phyloP scores from a whole-genome alignment of 352 stramenopile species.

The Halophytophthora polymorphica region DNA sequence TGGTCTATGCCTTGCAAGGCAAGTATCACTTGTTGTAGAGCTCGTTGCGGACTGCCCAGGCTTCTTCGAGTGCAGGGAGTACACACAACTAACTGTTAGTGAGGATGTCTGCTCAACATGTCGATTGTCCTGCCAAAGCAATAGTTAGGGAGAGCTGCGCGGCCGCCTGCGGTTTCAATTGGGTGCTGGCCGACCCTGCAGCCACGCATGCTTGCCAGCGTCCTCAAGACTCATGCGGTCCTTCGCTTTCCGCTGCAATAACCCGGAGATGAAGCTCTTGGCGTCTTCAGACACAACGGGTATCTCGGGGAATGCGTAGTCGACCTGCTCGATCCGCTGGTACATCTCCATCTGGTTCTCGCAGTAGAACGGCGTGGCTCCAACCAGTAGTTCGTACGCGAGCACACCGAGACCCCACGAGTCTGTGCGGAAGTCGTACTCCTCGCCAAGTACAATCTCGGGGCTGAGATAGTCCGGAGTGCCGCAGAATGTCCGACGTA shows the following conservation, averaged over 20 bases:
- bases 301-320: conserved; percentile 54
- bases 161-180: background rate
- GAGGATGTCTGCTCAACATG: too few relatives aligned
- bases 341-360: conserved; percentile 85
- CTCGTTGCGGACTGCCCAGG: too few relatives aligned
- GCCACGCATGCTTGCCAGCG: conserved; percentile 58
- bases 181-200: conserved; percentile 28
- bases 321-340: conserved; percentile 59
- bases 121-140: too few relatives aligned
- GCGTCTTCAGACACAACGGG: conserved; percentile 48
- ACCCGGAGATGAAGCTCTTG: conserved; percentile 57
- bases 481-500: conserved; percentile 75
- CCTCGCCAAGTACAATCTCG: conserved; percentile 66
- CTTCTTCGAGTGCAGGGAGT: too few relatives aligned
- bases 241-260: conserved; percentile 52
- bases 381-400: conserved; percentile 78
- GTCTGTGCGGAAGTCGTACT: conserved; percentile 71
- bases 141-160: too few relatives aligned
- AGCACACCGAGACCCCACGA: conserved; percentile 84
- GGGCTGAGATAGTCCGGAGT: conserved; percentile 86
- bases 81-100: too few relatives aligned
- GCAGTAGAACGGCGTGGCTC: conserved; percentile 73
- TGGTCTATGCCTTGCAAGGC: conserved; percentile 51
- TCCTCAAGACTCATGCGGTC: conserved; percentile 62
- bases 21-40: conserved; percentile 61